Evolutionary conservation across 768 basidiomycete genomes (phyloP), one percentile per base, ranked within the genome.

Genomic region (Leccinum subgranulosum): DNA sequence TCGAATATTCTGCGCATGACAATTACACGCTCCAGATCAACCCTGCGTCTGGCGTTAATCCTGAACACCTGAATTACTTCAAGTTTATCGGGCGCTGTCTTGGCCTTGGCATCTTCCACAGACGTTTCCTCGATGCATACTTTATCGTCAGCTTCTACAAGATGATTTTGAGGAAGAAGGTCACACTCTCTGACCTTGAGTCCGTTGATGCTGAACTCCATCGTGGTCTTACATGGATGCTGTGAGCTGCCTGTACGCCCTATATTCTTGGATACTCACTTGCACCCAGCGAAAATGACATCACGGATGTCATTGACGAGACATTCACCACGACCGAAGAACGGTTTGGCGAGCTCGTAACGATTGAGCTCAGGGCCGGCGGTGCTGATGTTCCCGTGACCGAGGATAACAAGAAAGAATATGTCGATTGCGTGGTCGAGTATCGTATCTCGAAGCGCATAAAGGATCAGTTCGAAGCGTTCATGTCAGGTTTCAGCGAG

Each of bases 401-500:
- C 0, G 81, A 99, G 73, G 94, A 96, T 14, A 99, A 98, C 82
- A 99, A 99, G 86, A 94, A 93, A 74, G 97, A 98, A 63, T 99
- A 98, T 64, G 93, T 98, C 36, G 94, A 98, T 60, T 79, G 76
- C 55, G 86, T 98, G 58, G 94, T 98, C 51, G 95, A 97, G 67
- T 96, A 98, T 78, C 93, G 97, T 69, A 98, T 99, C 74, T 91
- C 91, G 59, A 89, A 88, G 71, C 94, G 97, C 56, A 94, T 98
- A 60, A 93, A 94, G 77, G 97, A 99, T 58, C 97, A 99, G 72
- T 98, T 98, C 70, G 94, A 98, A 58, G 94, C 96, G 5, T 98
- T 99, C 81, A 96, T 98, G 94, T 91, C 90, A n/a, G 97, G 97
- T 49, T 98, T 98, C 84, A 97, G 94, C 79, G 97, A 99, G 76